These are phyloP conservation scores for Xylariales sp. DNA, from an alignment of 2,329 filamentous ascomycete genomes.

Conservation along the genomic window DNA sequence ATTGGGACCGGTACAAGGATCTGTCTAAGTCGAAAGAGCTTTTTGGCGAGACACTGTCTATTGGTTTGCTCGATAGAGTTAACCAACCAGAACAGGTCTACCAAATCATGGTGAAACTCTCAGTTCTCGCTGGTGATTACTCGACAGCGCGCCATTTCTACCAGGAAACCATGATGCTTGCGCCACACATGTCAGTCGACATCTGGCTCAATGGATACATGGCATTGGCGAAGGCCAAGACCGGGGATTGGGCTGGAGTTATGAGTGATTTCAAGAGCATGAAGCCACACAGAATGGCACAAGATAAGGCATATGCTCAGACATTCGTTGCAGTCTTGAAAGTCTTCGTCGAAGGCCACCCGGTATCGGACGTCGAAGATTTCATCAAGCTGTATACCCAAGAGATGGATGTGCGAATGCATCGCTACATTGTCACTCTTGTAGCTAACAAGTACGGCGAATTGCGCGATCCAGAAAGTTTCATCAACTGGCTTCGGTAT, in stretches of 20 bases:
- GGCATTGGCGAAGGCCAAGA: slow-evolving; percentile 30
- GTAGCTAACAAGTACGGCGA: slow-evolving; percentile 39
- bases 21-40: slow-evolving; percentile 22
- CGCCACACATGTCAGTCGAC: slow-evolving; percentile 24
- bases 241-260: slow-evolving; percentile 37
- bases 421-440: slow-evolving; percentile 33
- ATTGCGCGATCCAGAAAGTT: slow-evolving; percentile 31
- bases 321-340: slow-evolving; percentile 35
- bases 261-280: slow-evolving; percentile 26
- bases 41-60: slow-evolving; percentile 21
- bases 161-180: slow-evolving; percentile 18
- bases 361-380: slow-evolving; percentile 33
- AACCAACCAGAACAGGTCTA: slow-evolving; percentile 27
- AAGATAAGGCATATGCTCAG: slow-evolving; percentile 20
- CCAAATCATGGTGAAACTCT: slow-evolving; percentile 35
- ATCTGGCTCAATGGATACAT: slow-evolving; percentile 32
- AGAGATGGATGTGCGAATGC: slow-evolving; percentile 30
- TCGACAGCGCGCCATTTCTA: slow-evolving; percentile 27
- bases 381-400: slow-evolving; percentile 33
- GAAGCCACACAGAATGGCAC: slow-evolving; percentile 9
- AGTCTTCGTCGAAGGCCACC: slow-evolving; percentile 33
- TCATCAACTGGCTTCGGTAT: slow-evolving; percentile 36
- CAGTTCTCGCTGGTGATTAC: slow-evolving; percentile 29
- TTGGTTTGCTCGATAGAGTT: slow-evolving; percentile 18
- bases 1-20: slow-evolving; percentile 28